Percentiles rank a stretch among this genome's conserved stretches.
These are phyloP conservation scores for Lachnum nothofagi DNA, from an alignment of 2,329 filamentous ascomycete species.

Conservation along the genomic window DNA sequence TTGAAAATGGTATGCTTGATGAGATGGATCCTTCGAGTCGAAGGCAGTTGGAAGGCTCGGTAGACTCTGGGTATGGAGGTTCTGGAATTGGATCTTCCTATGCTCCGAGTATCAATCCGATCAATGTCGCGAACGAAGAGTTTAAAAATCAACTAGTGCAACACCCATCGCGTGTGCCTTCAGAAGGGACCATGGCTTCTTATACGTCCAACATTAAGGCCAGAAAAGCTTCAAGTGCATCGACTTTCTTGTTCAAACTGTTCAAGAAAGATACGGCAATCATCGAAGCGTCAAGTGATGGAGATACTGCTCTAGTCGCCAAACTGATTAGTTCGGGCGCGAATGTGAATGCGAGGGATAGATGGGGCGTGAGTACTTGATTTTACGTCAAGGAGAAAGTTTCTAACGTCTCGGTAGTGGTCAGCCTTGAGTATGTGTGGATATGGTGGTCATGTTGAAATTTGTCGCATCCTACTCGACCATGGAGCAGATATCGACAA, in stretches of 20 bases:
- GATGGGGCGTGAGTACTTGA: constrained; percentile 25
- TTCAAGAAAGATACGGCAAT: constrained; percentile 28
- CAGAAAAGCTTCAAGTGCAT: constrained; percentile 11
- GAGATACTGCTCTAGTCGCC: constrained; percentile 24
- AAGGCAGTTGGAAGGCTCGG: constrained; percentile 1
- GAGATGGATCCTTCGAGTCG: constrained; percentile 16
- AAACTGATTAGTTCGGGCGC: constrained; percentile 27
- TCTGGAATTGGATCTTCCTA: constrained; percentile 5
- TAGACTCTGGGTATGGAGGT: constrained; percentile 25
- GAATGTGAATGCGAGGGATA: constrained; percentile 30
- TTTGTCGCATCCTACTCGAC: constrained; percentile 25
- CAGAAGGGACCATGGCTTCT: background rate
- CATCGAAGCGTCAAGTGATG: constrained; percentile 29
- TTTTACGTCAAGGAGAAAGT: too few relatives aligned
- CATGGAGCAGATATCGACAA: constrained; percentile 28
- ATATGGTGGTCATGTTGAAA: constrained; percentile 26
- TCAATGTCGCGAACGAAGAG: constrained; percentile 22
- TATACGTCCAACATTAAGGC: constrained; percentile 13
- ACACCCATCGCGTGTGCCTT: constrained; percentile 14
- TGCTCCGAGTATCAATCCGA: constrained; percentile 18
- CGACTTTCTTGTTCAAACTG: constrained; percentile 24
- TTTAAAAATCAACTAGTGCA: constrained; percentile 25
- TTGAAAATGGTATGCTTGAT: constrained; percentile 26
- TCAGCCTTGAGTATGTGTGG: constrained; percentile 29
- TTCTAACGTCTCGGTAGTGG: constrained; percentile 17